A percentile compares a stretch with the other conserved stretches of the same genome.
Evolutionary conservation across 2,329 filamentous ascomycete species (phyloP).

Genomic region (Nemania sp.): DNA sequence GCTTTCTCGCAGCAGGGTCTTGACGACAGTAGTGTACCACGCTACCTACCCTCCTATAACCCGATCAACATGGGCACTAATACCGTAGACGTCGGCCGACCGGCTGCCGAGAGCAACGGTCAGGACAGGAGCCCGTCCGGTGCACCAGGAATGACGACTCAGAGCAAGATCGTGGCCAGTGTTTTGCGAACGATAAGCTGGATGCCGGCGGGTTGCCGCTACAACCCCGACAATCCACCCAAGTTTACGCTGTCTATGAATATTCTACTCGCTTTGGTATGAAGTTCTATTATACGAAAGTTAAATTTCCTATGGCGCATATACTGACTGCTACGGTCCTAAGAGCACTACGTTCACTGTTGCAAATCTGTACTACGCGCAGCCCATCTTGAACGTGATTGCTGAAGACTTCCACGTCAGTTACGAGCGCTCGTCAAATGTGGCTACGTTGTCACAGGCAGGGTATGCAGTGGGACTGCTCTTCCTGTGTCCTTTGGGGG

Average conservation of each 20-base stretch:
- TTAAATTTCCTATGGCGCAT: background rate
- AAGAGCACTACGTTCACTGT: slow-evolving; percentile 61
- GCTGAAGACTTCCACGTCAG: slow-evolving; percentile 64
- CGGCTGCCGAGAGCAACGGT: background rate
- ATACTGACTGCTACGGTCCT: slow-evolving; percentile 5
- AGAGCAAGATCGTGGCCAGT: slow-evolving; percentile 16
- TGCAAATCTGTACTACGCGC: slow-evolving; percentile 71
- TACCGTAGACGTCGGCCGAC: background rate
- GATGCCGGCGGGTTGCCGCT: slow-evolving; percentile 69
- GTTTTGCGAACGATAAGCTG: slow-evolving; percentile 49
- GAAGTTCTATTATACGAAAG: slow-evolving; percentile 15
- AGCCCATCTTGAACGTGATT: slow-evolving; percentile 68
- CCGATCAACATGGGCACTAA: background rate
- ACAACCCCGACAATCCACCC: slow-evolving; percentile 66
- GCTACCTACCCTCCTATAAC: background rate
- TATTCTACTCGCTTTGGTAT: slow-evolving; percentile 67
- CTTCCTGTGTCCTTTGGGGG: slow-evolving; percentile 68
- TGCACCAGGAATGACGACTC: background rate
- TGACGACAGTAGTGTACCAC: background rate
- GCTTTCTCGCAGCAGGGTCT: background rate
- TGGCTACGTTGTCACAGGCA: slow-evolving; percentile 69
- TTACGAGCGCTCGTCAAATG: slow-evolving; percentile 59
- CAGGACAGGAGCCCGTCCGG: background rate
- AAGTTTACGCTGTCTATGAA: slow-evolving; percentile 71
- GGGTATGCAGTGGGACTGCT: slow-evolving; percentile 69